These are phyloP conservation scores for Pythium oligandrum DNA, from an alignment of 352 stramenopile genomes.

Conservation along the genomic window DNA sequence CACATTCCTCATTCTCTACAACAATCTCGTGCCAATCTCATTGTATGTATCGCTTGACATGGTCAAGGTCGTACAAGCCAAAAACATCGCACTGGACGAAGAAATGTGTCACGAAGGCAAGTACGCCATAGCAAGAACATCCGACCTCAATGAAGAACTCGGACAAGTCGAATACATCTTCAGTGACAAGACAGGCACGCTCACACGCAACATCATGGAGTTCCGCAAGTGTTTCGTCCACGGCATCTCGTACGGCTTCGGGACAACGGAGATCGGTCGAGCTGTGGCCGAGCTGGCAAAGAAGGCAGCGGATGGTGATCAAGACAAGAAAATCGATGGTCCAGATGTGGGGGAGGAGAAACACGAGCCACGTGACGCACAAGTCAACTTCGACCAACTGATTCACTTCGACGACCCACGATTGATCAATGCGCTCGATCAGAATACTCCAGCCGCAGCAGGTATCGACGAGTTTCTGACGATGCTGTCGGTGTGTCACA, in stretches of 20 bases:
- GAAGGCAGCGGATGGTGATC: constrained; percentile 9
- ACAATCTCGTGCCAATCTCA: constrained; percentile 96
- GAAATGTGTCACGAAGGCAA: constrained; percentile 87
- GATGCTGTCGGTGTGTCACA: constrained; percentile 69
- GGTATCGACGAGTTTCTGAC: constrained; percentile 70
- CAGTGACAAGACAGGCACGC: constrained; percentile 98
- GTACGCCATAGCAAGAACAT: constrained; percentile 77
- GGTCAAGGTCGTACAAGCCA: constrained; percentile 83
- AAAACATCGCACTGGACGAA: constrained; percentile 54
- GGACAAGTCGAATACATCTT: constrained; percentile 98
- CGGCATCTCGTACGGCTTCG: constrained; percentile 80
- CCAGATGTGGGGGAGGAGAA: constrained; percentile 12
- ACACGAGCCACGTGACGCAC: constrained; percentile 41
- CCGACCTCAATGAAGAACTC: constrained; percentile 90
- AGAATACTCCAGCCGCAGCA: constrained; percentile 13
- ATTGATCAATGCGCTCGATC: constrained; percentile 38
- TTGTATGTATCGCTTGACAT: constrained; percentile 97
- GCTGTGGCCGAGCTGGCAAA: constrained; percentile 46
- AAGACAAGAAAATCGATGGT: not conserved
- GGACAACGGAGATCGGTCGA: constrained; percentile 72
- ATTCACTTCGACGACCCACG: constrained; percentile 75
- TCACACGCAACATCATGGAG: constrained; percentile 99
- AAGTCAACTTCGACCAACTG: constrained; percentile 52
- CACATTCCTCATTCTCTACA: constrained; percentile 95
- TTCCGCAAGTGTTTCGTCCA: constrained; percentile 89